phyloP scores from a whole-genome alignment of 1,284 basidiomycete genomes.

The Athelia sp. region DNA sequence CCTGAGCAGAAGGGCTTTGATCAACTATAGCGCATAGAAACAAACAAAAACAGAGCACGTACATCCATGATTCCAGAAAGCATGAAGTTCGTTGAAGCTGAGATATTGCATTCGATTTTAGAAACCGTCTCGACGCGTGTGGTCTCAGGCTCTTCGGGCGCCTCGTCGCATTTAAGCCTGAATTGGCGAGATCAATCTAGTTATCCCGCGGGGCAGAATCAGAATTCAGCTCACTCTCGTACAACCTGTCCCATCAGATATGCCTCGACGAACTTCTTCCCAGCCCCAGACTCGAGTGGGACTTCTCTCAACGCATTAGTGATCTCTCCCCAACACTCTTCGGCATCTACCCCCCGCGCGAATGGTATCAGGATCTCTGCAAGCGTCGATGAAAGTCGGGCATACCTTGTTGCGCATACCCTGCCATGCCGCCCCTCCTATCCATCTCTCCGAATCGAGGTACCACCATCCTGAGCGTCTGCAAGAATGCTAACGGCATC shows the following conservation, averaged over 20 bases:
- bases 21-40: slow-evolving; percentile 2
- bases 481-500: slow-evolving; percentile 71
- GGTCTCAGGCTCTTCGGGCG: slow-evolving; percentile 72
- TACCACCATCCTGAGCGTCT: slow-evolving; percentile 69
- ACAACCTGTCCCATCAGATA: slow-evolving; percentile 81
- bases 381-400: slow-evolving; percentile 2
- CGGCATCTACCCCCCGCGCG: slow-evolving; percentile 66
- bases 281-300: slow-evolving; percentile 34
- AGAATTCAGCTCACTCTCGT: slow-evolving; percentile 62
- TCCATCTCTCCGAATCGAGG: slow-evolving; percentile 90
- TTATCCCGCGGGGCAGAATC: slow-evolving; percentile 1
- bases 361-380: background rate
- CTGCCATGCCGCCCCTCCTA: slow-evolving; percentile 35
- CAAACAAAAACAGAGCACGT: slow-evolving; percentile 21
- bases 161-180: slow-evolving; percentile 78
- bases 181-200: background rate
- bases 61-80: slow-evolving; percentile 83
- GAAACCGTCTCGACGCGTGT: slow-evolving; percentile 70
- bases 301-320: slow-evolving; percentile 76
- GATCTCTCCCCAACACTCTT: slow-evolving; percentile 90
- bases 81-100: slow-evolving; percentile 84
- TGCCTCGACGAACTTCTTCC: slow-evolving; percentile 74
- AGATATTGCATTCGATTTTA: slow-evolving; percentile 94
- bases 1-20: slow-evolving; percentile 35
- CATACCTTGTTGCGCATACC: slow-evolving; percentile 86